phyloP scores from a whole-genome alignment of 176 grass and related monocot genomes.

The Musa troglodytarum region DNA sequence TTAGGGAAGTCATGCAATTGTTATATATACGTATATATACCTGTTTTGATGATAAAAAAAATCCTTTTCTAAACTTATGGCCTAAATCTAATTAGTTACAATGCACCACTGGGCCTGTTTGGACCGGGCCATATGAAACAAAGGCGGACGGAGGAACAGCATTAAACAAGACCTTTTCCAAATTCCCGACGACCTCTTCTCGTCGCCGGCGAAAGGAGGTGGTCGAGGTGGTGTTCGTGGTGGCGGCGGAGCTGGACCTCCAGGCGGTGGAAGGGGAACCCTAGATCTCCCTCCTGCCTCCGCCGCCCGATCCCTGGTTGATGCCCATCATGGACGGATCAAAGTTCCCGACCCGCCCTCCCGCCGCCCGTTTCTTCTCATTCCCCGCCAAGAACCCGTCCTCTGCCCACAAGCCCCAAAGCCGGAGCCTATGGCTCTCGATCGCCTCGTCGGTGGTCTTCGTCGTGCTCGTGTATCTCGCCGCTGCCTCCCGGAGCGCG shows the following conservation, averaged over 20 bases:
- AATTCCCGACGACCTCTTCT: background rate
- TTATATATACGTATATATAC: too few species aligned
- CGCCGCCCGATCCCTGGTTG: background rate
- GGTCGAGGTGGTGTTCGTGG: background rate
- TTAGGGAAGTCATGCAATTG: too few species aligned
- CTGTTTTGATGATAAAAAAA: too few species aligned
- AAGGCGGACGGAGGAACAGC: background rate
- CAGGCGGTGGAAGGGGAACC: background rate
- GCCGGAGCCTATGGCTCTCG: slow-evolving; percentile 14
- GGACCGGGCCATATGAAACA: too few species aligned
- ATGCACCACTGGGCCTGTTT: too few species aligned
- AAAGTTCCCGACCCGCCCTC: slow-evolving; percentile 15
- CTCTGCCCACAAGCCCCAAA: background rate
- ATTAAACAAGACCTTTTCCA: background rate
- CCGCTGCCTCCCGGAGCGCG: background rate
- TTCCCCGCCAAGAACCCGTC: background rate
- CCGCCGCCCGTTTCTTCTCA: slow-evolving; percentile 14
- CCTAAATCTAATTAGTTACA: too few species aligned
- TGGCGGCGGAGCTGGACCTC: background rate
- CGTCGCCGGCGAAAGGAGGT: background rate
- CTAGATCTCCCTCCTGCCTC: background rate
- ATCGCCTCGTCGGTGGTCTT: background rate
- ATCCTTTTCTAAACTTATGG: too few species aligned
- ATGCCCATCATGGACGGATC: slow-evolving; percentile 25
- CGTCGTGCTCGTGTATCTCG: slow-evolving; percentile 22